These are phyloP conservation scores for Macrocystidia cucumis DNA, from an alignment of 1,284 basidiomycete species.

Conservation along the genomic window DNA sequence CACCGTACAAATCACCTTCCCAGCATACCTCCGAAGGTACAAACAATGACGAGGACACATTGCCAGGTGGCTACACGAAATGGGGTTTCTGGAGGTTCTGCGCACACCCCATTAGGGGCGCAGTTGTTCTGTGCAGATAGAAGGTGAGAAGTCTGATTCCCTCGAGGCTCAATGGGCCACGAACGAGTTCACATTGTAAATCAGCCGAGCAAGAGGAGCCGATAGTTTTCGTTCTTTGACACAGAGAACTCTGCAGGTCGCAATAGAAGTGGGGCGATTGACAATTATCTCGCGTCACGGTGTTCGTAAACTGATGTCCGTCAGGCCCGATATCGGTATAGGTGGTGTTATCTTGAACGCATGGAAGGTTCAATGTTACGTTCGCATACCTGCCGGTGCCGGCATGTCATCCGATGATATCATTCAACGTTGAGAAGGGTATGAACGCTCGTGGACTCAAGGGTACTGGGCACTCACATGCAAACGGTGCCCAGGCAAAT, in stretches of 20 bases:
- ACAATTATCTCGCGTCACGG: slow-evolving; percentile 57
- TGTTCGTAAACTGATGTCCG: slow-evolving; percentile 38
- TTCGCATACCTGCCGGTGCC: slow-evolving; percentile 61
- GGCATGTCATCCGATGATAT: too few relatives aligned
- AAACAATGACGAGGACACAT: slow-evolving; percentile 28
- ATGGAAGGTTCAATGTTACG: slow-evolving; percentile 44
- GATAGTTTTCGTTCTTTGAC: slow-evolving; percentile 37
- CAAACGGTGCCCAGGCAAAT: slow-evolving; percentile 56
- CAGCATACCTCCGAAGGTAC: slow-evolving; percentile 34
- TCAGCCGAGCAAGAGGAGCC: slow-evolving; percentile 44
- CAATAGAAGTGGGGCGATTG: slow-evolving; percentile 50
- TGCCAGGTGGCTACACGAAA: slow-evolving; percentile 34
- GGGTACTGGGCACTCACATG: slow-evolving; percentile 37
- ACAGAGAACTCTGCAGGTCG: slow-evolving; percentile 35
- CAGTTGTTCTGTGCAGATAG: slow-evolving; percentile 14
- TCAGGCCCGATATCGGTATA: slow-evolving; percentile 44
- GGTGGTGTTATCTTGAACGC: slow-evolving; percentile 52
- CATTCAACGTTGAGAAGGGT: too few relatives aligned
- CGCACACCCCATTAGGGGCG: slow-evolving; percentile 14
- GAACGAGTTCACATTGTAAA: slow-evolving; percentile 45
- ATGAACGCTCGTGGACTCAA: too few relatives aligned
- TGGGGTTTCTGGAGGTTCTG: slow-evolving; percentile 19
- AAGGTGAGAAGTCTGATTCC: background rate
- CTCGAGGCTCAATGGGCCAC: slow-evolving; percentile 11
- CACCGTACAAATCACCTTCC: background rate